These are phyloP conservation scores for Paramecium sexaurelia DNA, from an alignment of 73 alveolate species.

Conservation along the genomic window DNA sequence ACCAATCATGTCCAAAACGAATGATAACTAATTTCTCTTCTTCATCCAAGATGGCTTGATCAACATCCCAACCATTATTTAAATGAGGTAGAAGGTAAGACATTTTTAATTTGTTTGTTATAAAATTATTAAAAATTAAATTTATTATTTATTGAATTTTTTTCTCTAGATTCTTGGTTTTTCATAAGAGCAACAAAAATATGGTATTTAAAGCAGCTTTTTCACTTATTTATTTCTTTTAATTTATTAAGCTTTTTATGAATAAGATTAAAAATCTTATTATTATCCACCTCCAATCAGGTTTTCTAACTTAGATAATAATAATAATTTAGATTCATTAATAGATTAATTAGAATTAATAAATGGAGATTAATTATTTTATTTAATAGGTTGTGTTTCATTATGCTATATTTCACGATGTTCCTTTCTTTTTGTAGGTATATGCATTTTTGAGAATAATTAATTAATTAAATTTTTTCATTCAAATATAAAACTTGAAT, in stretches of 20 bases:
- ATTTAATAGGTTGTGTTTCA: neutral
- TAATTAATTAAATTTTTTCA: neutral
- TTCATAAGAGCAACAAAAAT: neutral
- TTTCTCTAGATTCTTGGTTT: neutral
- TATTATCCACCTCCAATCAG: neutral
- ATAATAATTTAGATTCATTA: neutral
- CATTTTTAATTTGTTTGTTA: slow-evolving; percentile 76
- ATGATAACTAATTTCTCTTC: slow-evolving; percentile 97
- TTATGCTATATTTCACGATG: no score
- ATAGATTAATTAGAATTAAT: neutral
- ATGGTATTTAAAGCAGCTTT: neutral
- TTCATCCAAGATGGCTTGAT: slow-evolving; percentile 92
- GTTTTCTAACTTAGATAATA: neutral
- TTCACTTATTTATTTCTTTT: neutral
- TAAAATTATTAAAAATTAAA: neutral
- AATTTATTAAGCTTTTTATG: neutral
- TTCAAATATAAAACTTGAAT: no score
- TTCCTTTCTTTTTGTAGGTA: no score
- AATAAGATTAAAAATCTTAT: neutral
- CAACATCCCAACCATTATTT: slow-evolving; percentile 99
- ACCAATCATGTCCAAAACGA: slow-evolving; percentile 98
- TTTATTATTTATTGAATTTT: neutral
- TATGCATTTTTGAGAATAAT: neutral
- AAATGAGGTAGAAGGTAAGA: slow-evolving; percentile 99
- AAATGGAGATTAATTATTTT: neutral